Conservation (phyloP, 805 yeast genomes). For the Candida maesae region DNA sequence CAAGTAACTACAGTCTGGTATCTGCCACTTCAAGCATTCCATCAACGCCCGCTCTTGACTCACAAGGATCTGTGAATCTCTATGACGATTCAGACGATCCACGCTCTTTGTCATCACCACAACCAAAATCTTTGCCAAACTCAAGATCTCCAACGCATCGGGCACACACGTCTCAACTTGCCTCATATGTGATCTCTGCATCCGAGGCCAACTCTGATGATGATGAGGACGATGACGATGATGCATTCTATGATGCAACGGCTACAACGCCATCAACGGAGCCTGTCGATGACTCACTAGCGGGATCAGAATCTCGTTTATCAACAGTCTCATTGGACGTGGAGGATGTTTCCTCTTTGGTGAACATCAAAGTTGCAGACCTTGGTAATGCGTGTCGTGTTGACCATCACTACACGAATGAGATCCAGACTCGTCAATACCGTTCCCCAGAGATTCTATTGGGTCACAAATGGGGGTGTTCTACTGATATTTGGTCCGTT, state of each 20-base stretch:
- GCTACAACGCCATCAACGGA: neutral
- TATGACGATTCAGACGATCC: constrained; percentile 13
- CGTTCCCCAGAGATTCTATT: constrained; percentile 61
- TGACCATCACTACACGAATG: constrained; percentile 60
- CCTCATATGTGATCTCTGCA: constrained; percentile 12
- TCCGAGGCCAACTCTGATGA: constrained; percentile 17
- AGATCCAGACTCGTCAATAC: constrained; percentile 66
- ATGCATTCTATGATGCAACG: constrained; percentile 1
- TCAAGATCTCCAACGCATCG: constrained; percentile 1
- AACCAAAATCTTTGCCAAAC: neutral
- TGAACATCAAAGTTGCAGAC: constrained; percentile 55
- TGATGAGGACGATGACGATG: constrained; percentile 10
- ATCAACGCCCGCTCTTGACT: constrained; percentile 2
- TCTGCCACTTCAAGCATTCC: constrained; percentile 1
- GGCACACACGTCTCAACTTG: constrained; percentile 8
- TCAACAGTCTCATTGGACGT: constrained; percentile 11
- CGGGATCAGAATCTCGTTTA: constrained; percentile 2
- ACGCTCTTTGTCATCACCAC: constrained; percentile 1
- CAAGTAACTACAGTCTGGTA: constrained; percentile 7
- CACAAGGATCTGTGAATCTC: constrained; percentile 14
- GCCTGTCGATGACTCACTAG: neutral
- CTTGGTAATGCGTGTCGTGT: constrained; percentile 69
- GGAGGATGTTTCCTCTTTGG: constrained; percentile 12
- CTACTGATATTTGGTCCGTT: constrained; percentile 94
- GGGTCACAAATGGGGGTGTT: constrained; percentile 60